A percentile compares a stretch with the other conserved stretches of the same genome.
phyloP scores from a whole-genome alignment of 1,284 basidiomycete genomes.

The Cryptococcus wingfieldii region DNA sequence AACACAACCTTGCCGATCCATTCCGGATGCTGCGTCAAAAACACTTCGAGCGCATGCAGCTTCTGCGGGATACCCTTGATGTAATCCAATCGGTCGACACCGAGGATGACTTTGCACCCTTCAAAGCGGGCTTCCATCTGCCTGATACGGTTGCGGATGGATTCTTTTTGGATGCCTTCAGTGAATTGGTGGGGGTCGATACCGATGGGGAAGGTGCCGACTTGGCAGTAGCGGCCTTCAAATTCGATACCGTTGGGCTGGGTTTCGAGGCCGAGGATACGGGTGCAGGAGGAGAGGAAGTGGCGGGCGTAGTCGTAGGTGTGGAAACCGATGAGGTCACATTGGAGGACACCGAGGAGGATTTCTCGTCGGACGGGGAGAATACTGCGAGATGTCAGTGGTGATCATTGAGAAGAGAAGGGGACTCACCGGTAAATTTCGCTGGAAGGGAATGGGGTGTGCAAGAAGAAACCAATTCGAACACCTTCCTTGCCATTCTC shows the following conservation, averaged over 20 bases:
- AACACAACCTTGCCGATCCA: conserved; percentile 99
- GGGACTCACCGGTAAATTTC: conserved; percentile 85
- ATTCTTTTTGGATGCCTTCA: conserved; percentile 72
- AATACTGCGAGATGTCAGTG: conserved; percentile 58
- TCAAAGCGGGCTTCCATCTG: conserved; percentile 84
- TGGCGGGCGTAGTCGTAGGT: conserved; percentile 99
- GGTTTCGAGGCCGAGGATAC: conserved; percentile 90
- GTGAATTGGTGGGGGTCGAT: conserved; percentile 93
- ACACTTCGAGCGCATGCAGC: conserved; percentile 91
- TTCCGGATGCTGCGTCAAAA: conserved; percentile 94
- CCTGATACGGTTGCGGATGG: conserved; percentile 72
- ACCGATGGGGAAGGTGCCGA: conserved; percentile 97
- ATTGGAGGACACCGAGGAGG: conserved; percentile 88
- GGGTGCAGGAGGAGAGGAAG: conserved; percentile 96
- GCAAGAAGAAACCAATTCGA: conserved; percentile 96
- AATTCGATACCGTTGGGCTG: conserved; percentile 98
- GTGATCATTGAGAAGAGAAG: not conserved
- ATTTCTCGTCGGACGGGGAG: conserved; percentile 96
- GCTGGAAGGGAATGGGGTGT: conserved; percentile 96
- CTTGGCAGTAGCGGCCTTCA: conserved; percentile 88
- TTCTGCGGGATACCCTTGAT: conserved; percentile 99
- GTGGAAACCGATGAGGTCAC: conserved; percentile 97
- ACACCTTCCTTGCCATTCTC: conserved; percentile 53
- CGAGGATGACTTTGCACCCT: conserved; percentile 95
- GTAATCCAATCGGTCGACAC: conserved; percentile 96